Base-by-base conservation (phyloP, 2,329 filamentous ascomycete genomes). In the Diaporthe capsici region DNA sequence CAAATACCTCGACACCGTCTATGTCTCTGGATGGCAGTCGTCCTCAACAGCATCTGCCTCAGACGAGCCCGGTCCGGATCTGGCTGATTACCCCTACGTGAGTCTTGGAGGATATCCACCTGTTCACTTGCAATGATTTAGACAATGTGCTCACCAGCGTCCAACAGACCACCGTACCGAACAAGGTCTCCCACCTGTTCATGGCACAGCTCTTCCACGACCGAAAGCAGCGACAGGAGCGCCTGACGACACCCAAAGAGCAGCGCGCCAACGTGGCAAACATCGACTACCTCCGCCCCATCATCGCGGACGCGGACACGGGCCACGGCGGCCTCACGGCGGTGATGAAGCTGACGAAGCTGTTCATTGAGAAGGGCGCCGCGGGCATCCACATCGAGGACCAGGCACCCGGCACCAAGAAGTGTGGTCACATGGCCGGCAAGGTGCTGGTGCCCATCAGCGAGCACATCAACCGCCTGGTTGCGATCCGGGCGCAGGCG, bases 171-270 rank as follows among this genome's bases (percentile, higher is more conserved):
- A 99, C 97, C 58, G 97, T 99, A 31, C 97, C 97, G 71, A 98
- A 98, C 90, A 99, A 99, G 87, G 97, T 99, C 79, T 92, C 94
- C 83, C 97, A 99, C 84, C 92, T 99, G 71, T 99, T 98, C 92
- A 96, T 97, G 92, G 96, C 97, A 20, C 97, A 99, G 87, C 92
- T 98, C 75, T 99, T 99, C 93, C 97, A 99, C 87, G 97, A 99
- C 90, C 94, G 97, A 82, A 99, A 99, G 88, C 97, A 99, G 87
- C 94, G 97, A 79, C 95, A 98, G 85, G 97, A 98, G 86, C 95
- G 97, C 76, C 87, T 98, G 71, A 94, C 91, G 78, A 92, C 90
- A 10, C 91, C 95, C 39, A 94, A 94, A 83, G 87, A 90, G 34
- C 89, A 95, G 82, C 94, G 97, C 74, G 86, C 87, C 79, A 93